Percentiles rank a stretch among this genome's conserved stretches.
These are phyloP conservation scores for Dovyalis caffra DNA, from an alignment of 345 rosid species.

Conservation along the genomic window DNA sequence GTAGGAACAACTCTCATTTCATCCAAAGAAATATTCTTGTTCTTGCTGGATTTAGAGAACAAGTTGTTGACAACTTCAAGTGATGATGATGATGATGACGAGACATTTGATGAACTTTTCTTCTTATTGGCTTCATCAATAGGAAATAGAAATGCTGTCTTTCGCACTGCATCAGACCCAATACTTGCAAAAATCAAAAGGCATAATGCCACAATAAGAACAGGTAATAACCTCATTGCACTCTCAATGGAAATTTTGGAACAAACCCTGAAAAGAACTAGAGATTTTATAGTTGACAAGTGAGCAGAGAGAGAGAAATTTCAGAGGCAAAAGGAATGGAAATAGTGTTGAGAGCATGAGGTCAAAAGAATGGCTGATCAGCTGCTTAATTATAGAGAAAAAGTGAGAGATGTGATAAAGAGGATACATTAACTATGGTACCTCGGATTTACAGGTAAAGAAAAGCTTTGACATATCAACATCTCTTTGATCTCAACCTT, in stretches of 20 bases:
- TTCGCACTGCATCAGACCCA: conserved; percentile 19
- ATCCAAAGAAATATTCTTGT: conserved; percentile 6
- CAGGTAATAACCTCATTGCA: conserved; percentile 28
- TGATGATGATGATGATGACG: background rate
- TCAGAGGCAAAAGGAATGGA: conserved; percentile 31
- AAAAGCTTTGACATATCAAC: conserved; percentile 18
- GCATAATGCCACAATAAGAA: conserved; percentile 4
- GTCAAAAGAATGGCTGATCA: background rate
- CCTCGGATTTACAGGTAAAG: conserved; percentile 23
- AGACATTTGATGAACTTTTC: background rate
- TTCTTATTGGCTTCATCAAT: conserved; percentile 2
- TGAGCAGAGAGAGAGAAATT: background rate
- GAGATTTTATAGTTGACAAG: conserved; percentile 6
- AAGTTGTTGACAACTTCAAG: background rate
- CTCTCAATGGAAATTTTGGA: background rate
- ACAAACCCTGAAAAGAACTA: background rate
- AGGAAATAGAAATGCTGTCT: background rate
- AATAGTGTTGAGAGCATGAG: background rate
- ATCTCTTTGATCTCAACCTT: conserved; percentile 20
- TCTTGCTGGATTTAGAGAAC: conserved; percentile 13
- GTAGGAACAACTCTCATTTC: conserved; percentile 34
- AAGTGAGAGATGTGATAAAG: background rate
- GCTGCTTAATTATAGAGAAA: background rate
- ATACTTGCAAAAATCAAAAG: conserved; percentile 12
- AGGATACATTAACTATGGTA: conserved; percentile 16